Evolutionary conservation across 208 protist genomes (phyloP).

Genomic region (Acanthamoeba culbertsoni): DNA sequence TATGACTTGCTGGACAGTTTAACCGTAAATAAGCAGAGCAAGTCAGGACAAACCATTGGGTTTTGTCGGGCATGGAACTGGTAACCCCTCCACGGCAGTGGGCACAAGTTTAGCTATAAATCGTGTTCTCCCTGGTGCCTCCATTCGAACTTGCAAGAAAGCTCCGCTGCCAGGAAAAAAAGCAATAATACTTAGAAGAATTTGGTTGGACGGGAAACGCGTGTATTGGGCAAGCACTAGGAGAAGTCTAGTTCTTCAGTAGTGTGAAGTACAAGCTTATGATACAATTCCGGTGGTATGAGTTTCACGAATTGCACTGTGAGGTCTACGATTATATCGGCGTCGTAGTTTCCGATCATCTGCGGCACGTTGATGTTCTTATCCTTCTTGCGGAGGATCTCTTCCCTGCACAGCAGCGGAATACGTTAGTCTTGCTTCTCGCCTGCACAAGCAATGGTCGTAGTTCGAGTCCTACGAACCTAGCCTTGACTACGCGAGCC

Average conservation of each 20-base stretch:
- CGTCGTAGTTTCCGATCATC: conserved; percentile 64
- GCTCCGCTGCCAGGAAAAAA: no score
- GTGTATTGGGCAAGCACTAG: no score
- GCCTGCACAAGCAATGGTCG: background rate
- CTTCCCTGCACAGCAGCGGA: background rate
- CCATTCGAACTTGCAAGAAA: no score
- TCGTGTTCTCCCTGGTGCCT: no score
- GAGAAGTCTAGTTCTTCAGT: background rate
- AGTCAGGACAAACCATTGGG: no score
- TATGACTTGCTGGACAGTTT: no score
- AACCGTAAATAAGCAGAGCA: no score
- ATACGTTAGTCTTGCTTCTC: no score
- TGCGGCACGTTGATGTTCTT: conserved; percentile 8
- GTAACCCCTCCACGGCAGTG: background rate
- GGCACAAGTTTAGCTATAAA: background rate
- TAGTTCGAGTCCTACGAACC: no score
- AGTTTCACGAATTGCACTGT: conserved; percentile 70
- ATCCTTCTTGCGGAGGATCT: conserved; percentile 70
- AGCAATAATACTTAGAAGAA: no score
- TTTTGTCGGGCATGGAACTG: background rate
- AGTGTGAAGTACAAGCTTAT: background rate
- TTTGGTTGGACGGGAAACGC: no score
- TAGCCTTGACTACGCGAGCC: conserved; percentile 74
- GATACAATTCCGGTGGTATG: conserved; percentile 78
- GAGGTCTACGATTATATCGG: conserved; percentile 69